phyloP scores from a whole-genome alignment of 164 flowering plant genomes.

The Magnolia kwangsiensis region DNA sequence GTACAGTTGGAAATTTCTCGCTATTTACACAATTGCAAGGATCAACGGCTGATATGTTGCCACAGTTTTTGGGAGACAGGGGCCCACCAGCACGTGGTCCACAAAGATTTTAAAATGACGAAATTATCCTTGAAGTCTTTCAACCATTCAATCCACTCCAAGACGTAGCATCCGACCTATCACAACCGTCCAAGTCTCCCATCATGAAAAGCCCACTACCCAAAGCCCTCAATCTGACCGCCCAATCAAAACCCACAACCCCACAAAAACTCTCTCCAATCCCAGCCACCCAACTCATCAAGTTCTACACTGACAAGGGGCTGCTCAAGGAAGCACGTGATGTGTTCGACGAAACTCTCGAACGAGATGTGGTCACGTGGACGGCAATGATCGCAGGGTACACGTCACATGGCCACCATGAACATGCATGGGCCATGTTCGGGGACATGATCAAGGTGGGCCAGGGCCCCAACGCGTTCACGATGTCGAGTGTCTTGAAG shows the following conservation, averaged over 20 bases:
- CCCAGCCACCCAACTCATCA: constrained; percentile 55
- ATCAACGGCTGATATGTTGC: no score
- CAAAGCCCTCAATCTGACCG: not conserved
- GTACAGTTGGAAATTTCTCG: no score
- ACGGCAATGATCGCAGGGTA: constrained; percentile 76
- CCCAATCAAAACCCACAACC: not conserved
- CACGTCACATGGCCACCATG: constrained; percentile 38
- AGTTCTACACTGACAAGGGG: constrained; percentile 40
- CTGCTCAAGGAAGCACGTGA: constrained; percentile 44
- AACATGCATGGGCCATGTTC: constrained; percentile 55
- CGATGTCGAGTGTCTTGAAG: constrained; percentile 65
- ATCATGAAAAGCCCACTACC: not conserved
- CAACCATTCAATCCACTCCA: not conserved
- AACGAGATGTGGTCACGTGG: constrained; percentile 80
- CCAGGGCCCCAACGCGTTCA: constrained; percentile 55
- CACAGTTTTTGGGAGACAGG: no score
- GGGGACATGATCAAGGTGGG: constrained; percentile 44
- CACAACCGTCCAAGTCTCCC: not conserved
- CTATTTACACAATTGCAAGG: no score
- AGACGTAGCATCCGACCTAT: not conserved
- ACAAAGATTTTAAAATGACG: no score
- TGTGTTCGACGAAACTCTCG: constrained; percentile 78
- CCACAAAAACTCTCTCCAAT: constrained; percentile 22
- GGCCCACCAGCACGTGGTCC: no score
- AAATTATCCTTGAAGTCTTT: no score